A percentile compares a stretch with the other conserved stretches of the same genome.
Evolutionary conservation across 768 basidiomycete genomes (phyloP).

Genomic region (Trametes elegans): DNA sequence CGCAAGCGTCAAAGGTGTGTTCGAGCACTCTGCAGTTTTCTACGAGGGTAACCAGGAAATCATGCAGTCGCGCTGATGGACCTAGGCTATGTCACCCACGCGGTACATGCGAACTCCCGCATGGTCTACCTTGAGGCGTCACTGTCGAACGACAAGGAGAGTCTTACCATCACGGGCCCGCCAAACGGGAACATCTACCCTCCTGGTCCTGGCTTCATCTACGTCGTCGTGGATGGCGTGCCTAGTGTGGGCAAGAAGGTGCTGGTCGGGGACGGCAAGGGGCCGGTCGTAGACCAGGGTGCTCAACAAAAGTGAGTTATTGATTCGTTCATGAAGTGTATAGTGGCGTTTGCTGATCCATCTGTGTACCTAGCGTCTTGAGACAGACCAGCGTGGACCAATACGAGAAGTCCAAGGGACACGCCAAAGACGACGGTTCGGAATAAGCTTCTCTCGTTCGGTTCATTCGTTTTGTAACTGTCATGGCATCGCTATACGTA

Average conservation of each 20-base stretch:
- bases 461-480: too few relatives aligned
- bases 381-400: conserved; percentile 48
- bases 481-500: too few relatives aligned
- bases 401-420: conserved; percentile 39
- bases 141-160: conserved; percentile 41
- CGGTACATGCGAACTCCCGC: conserved; percentile 74
- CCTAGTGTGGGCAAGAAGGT: conserved; percentile 62
- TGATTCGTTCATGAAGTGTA: neutral
- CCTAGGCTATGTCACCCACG: conserved; percentile 78
- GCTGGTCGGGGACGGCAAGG: conserved; percentile 66
- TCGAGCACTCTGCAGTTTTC: neutral
- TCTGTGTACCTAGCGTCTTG: conserved; percentile 40
- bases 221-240: conserved; percentile 60
- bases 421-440: conserved; percentile 2
- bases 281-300: conserved; percentile 54
- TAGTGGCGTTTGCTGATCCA: neutral
- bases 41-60: neutral
- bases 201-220: conserved; percentile 79
- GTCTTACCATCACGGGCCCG: conserved; percentile 61
- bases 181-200: conserved; percentile 67
- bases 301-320: conserved; percentile 57
- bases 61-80: conserved; percentile 71
- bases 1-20: conserved; percentile 46
- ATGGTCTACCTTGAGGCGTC: conserved; percentile 60
- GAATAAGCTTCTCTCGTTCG: conserved; percentile 2